A percentile compares a stretch with the other conserved stretches of the same genome.
Evolutionary conservation across 2,329 filamentous ascomycete species (phyloP).

Genomic region (Talaromyces piceae): DNA sequence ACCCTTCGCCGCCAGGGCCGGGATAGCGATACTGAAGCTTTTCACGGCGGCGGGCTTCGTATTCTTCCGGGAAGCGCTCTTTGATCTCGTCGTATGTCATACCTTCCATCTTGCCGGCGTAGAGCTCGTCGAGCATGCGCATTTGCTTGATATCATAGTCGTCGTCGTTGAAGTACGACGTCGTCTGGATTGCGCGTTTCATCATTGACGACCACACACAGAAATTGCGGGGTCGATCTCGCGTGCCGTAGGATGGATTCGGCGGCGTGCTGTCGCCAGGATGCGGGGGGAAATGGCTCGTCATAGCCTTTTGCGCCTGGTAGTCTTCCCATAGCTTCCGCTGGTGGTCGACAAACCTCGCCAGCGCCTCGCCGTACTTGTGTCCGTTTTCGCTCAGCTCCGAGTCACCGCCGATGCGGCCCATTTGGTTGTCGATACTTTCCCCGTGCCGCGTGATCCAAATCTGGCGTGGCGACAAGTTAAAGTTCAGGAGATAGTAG

Average conservation of each 20-base stretch:
- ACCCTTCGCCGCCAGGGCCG: slow-evolving; percentile 89
- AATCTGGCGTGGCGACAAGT: slow-evolving; percentile 87
- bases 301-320: slow-evolving; percentile 68
- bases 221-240: slow-evolving; percentile 70
- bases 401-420: slow-evolving; percentile 87
- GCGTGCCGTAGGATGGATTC: slow-evolving; percentile 65
- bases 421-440: slow-evolving; percentile 76
- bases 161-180: slow-evolving; percentile 86
- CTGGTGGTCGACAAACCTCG: slow-evolving; percentile 76
- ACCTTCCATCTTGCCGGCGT: slow-evolving; percentile 86
- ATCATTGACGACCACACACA: slow-evolving; percentile 99
- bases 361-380: slow-evolving; percentile 69
- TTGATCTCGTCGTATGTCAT: slow-evolving; percentile 91
- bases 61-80: slow-evolving; percentile 71
- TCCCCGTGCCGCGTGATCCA: slow-evolving; percentile 97
- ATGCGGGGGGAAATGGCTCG: slow-evolving; percentile 77
- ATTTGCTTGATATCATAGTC: slow-evolving; percentile 96
- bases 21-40: slow-evolving; percentile 97
- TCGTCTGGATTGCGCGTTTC: slow-evolving; percentile 78
- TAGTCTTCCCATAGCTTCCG: slow-evolving; percentile 74
- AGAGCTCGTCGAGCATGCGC: slow-evolving; percentile 96
- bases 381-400: slow-evolving; percentile 72
- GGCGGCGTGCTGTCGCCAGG: slow-evolving; percentile 90
- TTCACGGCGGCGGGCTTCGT: slow-evolving; percentile 66
- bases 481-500: slow-evolving; percentile 94